These are phyloP conservation scores for Limtongozyma cylindracea DNA, from an alignment of 805 yeast genomes.

Conservation along the genomic window DNA sequence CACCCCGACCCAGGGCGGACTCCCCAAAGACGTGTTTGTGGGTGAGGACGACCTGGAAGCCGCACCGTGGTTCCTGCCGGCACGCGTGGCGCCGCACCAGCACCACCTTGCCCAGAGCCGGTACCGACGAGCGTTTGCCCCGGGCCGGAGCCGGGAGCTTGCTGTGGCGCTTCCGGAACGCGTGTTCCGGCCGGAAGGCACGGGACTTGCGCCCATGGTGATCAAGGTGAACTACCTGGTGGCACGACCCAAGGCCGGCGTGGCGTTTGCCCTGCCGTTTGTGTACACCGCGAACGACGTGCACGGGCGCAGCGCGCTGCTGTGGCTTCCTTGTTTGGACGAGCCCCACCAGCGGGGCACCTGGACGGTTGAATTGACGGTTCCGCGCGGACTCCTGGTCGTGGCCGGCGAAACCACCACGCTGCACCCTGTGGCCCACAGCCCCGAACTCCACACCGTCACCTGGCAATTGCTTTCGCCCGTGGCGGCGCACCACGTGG, in stretches of 20 bases:
- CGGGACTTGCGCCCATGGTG: conserved; percentile 43
- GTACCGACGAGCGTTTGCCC: no score
- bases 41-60: conserved; percentile 41
- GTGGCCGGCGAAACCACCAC: conserved; percentile 28
- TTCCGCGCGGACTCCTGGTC: conserved; percentile 59
- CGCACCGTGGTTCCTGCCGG: conserved; percentile 23
- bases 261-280: conserved; percentile 62
- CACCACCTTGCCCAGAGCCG: conserved; percentile 10
- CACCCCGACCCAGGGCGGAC: conserved; percentile 4
- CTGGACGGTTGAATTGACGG: conserved; percentile 76
- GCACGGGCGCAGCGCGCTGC: conserved; percentile 57
- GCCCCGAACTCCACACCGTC: conserved; percentile 47
- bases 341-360: conserved; percentile 70
- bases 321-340: conserved; percentile 97
- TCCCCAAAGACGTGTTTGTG: conserved; percentile 41
- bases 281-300: conserved; percentile 71
- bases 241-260: conserved; percentile 44
- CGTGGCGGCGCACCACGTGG: conserved; percentile 80
- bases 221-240: conserved; percentile 43
- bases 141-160: no score
- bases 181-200: no score
- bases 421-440: conserved; percentile 55
- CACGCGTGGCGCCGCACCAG: conserved; percentile 11
- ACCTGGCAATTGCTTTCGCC: conserved; percentile 60
- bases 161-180: no score